These are phyloP conservation scores for Kodamaea lidongshanica DNA, from an alignment of 805 yeast species.

Conservation along the genomic window DNA sequence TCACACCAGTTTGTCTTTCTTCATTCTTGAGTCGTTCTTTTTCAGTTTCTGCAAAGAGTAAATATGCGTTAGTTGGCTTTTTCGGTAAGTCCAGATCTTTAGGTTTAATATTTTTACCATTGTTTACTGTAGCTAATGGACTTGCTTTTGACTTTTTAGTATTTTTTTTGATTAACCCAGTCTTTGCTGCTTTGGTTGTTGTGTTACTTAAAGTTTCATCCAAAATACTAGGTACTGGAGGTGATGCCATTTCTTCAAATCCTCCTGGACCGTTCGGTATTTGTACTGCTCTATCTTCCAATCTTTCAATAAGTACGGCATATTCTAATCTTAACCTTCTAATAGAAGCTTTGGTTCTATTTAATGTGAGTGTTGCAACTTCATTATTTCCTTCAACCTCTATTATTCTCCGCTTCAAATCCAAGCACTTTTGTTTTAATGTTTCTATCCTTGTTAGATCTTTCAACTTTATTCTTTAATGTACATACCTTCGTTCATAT, in stretches of 20 bases:
- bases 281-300: slow-evolving; percentile 51
- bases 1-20: slow-evolving; percentile 41
- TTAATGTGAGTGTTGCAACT: slow-evolving; percentile 64
- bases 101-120: slow-evolving; percentile 30
- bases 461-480: too few relatives aligned
- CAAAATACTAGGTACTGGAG: slow-evolving; percentile 32
- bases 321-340: slow-evolving; percentile 80
- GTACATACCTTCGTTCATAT: too few relatives aligned
- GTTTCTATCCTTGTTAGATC: slow-evolving; percentile 30
- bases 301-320: slow-evolving; percentile 67
- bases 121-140: slow-evolving; percentile 6
- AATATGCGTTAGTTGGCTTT: slow-evolving; percentile 85
- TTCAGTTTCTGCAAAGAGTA: slow-evolving; percentile 80
- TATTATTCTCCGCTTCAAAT: slow-evolving; percentile 58
- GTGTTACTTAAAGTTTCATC: slow-evolving; percentile 25
- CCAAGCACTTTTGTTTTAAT: slow-evolving; percentile 62
- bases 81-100: slow-evolving; percentile 85
- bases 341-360: slow-evolving; percentile 69
- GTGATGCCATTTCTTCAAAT: slow-evolving; percentile 34
- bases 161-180: slow-evolving; percentile 17
- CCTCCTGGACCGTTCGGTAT: slow-evolving; percentile 22
- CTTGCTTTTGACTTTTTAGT: slow-evolving; percentile 14
- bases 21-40: slow-evolving; percentile 66
- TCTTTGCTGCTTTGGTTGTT: slow-evolving; percentile 15
- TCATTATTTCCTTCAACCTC: slow-evolving; percentile 78